These are phyloP conservation scores for Suhomyces taliae DNA, from an alignment of 1,139 yeast species.

Conservation along the genomic window DNA sequence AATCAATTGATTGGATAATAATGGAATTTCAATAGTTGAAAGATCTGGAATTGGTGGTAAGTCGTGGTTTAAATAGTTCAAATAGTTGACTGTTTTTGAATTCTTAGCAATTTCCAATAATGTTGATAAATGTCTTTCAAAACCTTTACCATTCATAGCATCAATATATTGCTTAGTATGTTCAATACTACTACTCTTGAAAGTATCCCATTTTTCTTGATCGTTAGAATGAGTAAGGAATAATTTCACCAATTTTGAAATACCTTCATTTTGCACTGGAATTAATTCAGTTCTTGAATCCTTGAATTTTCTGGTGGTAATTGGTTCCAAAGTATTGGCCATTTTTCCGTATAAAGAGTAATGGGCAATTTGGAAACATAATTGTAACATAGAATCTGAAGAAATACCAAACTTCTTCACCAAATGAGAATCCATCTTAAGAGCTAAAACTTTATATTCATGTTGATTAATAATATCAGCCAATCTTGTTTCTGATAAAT, in stretches of 20 bases:
- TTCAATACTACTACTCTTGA: slow-evolving; percentile 51
- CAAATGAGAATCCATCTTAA: slow-evolving; percentile 46
- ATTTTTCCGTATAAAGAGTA: slow-evolving; percentile 72
- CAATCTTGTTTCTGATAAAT: slow-evolving; percentile 70
- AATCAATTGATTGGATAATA: slow-evolving; percentile 57
- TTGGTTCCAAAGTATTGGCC: slow-evolving; percentile 69
- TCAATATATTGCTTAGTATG: slow-evolving; percentile 51
- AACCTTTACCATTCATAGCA: slow-evolving; percentile 65
- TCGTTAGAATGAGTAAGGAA: slow-evolving; percentile 56
- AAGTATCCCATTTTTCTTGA: slow-evolving; percentile 49
- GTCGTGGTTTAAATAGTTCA: slow-evolving; percentile 44
- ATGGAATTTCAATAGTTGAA: slow-evolving; percentile 34
- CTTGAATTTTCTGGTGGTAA: slow-evolving; percentile 65
- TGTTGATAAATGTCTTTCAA: slow-evolving; percentile 70
- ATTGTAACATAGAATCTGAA: slow-evolving; percentile 66
- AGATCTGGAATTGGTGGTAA: slow-evolving; percentile 24
- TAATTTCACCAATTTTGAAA: slow-evolving; percentile 56
- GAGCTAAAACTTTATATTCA: slow-evolving; percentile 48
- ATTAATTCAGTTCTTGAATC: slow-evolving; percentile 71
- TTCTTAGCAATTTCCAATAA: slow-evolving; percentile 47
- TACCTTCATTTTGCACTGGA: slow-evolving; percentile 57
- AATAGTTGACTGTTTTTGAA: slow-evolving; percentile 32
- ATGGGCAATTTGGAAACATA: slow-evolving; percentile 67
- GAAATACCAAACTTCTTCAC: slow-evolving; percentile 54
- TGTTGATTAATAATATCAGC: slow-evolving; percentile 76